Evolutionary conservation across 2,329 filamentous ascomycete genomes (phyloP).

Genomic region (Neofusicoccum sp.): DNA sequence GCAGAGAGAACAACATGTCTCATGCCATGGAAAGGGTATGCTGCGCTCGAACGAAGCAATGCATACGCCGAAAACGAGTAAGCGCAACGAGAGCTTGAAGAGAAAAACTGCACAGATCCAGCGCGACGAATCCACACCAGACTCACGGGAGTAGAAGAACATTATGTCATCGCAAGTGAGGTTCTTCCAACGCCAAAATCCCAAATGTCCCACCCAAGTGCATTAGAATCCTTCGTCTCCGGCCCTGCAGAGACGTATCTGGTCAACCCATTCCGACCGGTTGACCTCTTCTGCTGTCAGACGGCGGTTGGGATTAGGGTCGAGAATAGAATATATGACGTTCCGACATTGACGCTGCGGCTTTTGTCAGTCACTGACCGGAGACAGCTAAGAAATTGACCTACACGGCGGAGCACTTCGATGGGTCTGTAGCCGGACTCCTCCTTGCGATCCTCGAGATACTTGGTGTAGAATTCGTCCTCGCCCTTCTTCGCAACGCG

Average conservation of each 20-base stretch:
- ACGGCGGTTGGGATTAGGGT: conserved; percentile 86
- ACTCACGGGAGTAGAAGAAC: not conserved
- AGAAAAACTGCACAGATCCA: not conserved
- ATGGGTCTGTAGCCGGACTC: conserved; percentile 96
- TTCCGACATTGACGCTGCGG: conserved; percentile 89
- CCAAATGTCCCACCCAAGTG: conserved; percentile 16
- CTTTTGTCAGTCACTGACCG: conserved; percentile 20
- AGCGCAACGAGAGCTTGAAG: conserved; percentile 18
- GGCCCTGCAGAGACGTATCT: conserved; percentile 95
- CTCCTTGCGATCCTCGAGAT: conserved; percentile 86
- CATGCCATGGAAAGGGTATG: conserved; percentile 38
- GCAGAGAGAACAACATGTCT: conserved; percentile 21
- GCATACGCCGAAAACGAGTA: conserved; percentile 28
- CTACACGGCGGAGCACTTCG: conserved; percentile 89
- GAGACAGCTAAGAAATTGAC: not conserved
- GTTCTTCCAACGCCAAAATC: conserved; percentile 14
- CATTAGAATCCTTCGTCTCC: conserved; percentile 87
- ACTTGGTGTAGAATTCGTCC: conserved; percentile 94
- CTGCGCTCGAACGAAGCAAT: conserved; percentile 31
- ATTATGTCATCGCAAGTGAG: conserved; percentile 12
- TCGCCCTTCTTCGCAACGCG: conserved; percentile 95
- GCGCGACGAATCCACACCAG: not conserved
- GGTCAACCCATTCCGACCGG: conserved; percentile 97
- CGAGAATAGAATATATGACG: conserved; percentile 97
- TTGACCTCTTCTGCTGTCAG: conserved; percentile 95